Base-by-base conservation (phyloP, 768 basidiomycete species). In the Amanita rubescens region DNA sequence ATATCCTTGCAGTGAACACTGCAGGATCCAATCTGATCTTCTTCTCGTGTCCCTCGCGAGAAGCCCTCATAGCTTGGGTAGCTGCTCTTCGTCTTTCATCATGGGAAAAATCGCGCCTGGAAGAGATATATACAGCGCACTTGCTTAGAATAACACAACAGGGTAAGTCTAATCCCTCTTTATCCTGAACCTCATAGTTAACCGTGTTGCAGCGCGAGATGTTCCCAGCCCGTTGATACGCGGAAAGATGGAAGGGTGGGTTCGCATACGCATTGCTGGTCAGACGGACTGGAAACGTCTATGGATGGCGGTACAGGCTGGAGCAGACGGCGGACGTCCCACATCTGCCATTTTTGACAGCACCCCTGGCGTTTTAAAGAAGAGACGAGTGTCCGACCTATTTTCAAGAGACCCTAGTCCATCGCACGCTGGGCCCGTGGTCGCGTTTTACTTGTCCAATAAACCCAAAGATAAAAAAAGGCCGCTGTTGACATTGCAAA, bases 61-160 rank as follows among this genome's bases (percentile, higher is more conserved):
- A 73, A 41, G 78, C 84, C 14, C 75, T 94, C 50, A 75, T 87
- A 30, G 82, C 86, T n/a, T 98, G 95, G 95, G 84, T 90, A 6
- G 85, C 91, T 20, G 92, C 93, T 4, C 75, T 98, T 34, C 85
- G 96, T 15, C 77, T 99, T 4, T 84, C 87, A 9, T 79, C 88
- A 49, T 99, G 94, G 93, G 96, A 99, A 70, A 93, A 94, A 63
- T 86, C 90, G 1, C 83, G 93, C 39, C 76, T 97, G 14, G 92
- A 96, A 68, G 95, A 99, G 71, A 93, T 99, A 55, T 98, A 98
- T 66, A 97, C 96, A 0, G 94, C 93, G 5, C 91, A 97, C 71
- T 71, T 97, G 41, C 79, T 97, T 57, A 79, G 91, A 49, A 90
- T 87, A 62, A 87, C 79, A n/a, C 66, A 88, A 14, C 67, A 65